phyloP scores from a whole-genome alignment of 305 asterid genomes.

The Fraxinus sp. region DNA sequence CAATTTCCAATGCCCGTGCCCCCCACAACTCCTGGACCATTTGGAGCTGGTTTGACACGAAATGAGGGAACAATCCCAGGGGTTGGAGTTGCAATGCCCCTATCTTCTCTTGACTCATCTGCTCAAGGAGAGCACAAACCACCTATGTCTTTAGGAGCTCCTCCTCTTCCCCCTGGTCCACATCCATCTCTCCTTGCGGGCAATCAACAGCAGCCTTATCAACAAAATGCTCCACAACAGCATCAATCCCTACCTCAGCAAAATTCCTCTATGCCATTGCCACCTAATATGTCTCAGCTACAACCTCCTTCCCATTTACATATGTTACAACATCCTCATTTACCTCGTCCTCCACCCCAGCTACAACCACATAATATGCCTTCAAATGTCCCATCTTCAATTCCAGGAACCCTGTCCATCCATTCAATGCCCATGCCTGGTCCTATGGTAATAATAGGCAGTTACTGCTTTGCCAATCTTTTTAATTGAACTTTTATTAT shows the following conservation, averaged over 20 bases:
- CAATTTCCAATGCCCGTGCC: conserved; percentile 65
- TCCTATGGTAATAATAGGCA: conserved; percentile 55
- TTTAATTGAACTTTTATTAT: not conserved
- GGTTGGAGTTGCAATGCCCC: conserved; percentile 97
- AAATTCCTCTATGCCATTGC: conserved; percentile 57
- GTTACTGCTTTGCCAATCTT: not conserved
- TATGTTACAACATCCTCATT: conserved; percentile 73
- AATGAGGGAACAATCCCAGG: conserved; percentile 98
- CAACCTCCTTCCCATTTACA: conserved; percentile 80
- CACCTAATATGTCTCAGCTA: conserved; percentile 63
- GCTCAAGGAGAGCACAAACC: conserved; percentile 80
- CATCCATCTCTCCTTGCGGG: conserved; percentile 82
- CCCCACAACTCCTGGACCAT: conserved; percentile 79
- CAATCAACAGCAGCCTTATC: conserved; percentile 84
- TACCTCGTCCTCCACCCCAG: conserved; percentile 84
- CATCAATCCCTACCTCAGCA: conserved; percentile 64
- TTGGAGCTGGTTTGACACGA: conserved; percentile 75
- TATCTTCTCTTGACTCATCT: conserved; percentile 69
- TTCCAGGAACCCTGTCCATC: conserved; percentile 61
- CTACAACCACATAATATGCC: conserved; percentile 60
- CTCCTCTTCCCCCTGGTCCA: conserved; percentile 98
- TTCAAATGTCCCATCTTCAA: conserved; percentile 53
- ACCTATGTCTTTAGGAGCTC: conserved; percentile 66
- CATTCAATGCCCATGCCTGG: conserved; percentile 60
- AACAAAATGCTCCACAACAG: conserved; percentile 67